Percentiles rank a stretch among this genome's conserved stretches.
Conservation (phyloP, 768 basidiomycete species). For the Podaxis sp. region DNA sequence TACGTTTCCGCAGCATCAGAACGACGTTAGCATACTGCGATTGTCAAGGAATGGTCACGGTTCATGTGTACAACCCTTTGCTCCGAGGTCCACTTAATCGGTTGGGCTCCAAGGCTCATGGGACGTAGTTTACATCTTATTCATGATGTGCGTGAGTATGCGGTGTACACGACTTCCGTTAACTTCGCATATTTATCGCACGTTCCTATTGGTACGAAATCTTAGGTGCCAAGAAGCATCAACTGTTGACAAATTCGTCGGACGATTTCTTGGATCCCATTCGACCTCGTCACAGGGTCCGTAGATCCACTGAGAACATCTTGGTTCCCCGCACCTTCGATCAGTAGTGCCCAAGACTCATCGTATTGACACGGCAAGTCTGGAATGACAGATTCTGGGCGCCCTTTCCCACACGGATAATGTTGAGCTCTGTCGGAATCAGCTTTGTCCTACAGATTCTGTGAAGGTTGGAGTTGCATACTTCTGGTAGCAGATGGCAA, state of each 20-base stretch:
- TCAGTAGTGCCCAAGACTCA: not conserved
- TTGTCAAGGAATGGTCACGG: not conserved
- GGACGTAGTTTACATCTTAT: not conserved
- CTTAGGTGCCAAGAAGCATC: no score
- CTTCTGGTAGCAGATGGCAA: not conserved
- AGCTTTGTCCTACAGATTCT: not conserved
- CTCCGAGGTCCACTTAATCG: not conserved
- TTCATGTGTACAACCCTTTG: not conserved
- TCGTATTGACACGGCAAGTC: not conserved
- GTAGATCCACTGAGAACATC: no score
- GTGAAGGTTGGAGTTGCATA: not conserved
- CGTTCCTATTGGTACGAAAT: no score
- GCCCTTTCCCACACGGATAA: not conserved
- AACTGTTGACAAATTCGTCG: no score
- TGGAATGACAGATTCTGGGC: not conserved
- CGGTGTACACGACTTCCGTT: no score
- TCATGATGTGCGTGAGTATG: no score
- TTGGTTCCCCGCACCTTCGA: not conserved
- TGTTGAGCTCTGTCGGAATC: not conserved
- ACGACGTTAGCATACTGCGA: not conserved
- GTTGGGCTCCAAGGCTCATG: not conserved
- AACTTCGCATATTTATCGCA: no score
- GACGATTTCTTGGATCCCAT: no score
- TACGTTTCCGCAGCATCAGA: not conserved
- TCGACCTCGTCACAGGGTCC: no score